Percentiles rank a stretch among this genome's conserved stretches.
phyloP scores from a whole-genome alignment of 768 basidiomycete genomes.

The Phlebiopsis flavidoalba region DNA sequence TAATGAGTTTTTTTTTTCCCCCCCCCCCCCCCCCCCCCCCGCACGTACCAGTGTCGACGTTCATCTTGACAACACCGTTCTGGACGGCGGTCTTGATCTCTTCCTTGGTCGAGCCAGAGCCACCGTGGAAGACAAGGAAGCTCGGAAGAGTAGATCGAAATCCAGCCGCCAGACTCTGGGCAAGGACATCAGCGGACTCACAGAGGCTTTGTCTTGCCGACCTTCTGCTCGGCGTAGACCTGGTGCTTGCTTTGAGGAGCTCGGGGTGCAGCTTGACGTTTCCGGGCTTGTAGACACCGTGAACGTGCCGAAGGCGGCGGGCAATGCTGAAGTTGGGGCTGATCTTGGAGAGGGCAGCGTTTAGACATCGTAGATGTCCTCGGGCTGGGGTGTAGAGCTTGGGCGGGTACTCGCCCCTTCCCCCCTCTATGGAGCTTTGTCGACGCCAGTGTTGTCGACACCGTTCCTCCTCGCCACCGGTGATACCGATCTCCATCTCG shows the following conservation, averaged over 20 bases:
- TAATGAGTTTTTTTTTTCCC: too few species aligned
- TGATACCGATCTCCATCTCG: slow-evolving; percentile 99
- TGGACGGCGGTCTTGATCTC: slow-evolving; percentile 90
- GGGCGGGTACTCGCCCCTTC: too few species aligned
- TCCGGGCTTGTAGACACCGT: slow-evolving; percentile 99
- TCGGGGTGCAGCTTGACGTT: slow-evolving; percentile 94
- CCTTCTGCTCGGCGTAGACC: slow-evolving; percentile 60
- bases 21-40: too few species aligned
- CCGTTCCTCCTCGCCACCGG: slow-evolving; percentile 99
- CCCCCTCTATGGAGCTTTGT: too few species aligned
- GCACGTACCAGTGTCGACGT: slow-evolving; percentile 77
- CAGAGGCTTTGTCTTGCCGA: slow-evolving; percentile 74
- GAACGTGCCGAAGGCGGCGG: slow-evolving; percentile 96
- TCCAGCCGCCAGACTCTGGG: too few species aligned
- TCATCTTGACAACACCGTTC: slow-evolving; percentile 98
- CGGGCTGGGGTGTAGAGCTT: slow-evolving; percentile 95
- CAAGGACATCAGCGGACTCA: slow-evolving; percentile 34
- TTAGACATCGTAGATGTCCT: slow-evolving; percentile 93
- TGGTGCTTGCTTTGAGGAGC: slow-evolving; percentile 92
- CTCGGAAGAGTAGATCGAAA: too few species aligned
- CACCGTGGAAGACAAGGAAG: slow-evolving; percentile 99
- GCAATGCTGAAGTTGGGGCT: slow-evolving; percentile 96
- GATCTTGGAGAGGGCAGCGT: slow-evolving; percentile 74
- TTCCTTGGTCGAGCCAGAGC: slow-evolving; percentile 93
- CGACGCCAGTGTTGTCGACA: slow-evolving; percentile 94